A percentile compares a stretch with the other conserved stretches of the same genome.
These are phyloP conservation scores for Diplodia mutila DNA, from an alignment of 2,329 filamentous ascomycete genomes.

Conservation along the genomic window DNA sequence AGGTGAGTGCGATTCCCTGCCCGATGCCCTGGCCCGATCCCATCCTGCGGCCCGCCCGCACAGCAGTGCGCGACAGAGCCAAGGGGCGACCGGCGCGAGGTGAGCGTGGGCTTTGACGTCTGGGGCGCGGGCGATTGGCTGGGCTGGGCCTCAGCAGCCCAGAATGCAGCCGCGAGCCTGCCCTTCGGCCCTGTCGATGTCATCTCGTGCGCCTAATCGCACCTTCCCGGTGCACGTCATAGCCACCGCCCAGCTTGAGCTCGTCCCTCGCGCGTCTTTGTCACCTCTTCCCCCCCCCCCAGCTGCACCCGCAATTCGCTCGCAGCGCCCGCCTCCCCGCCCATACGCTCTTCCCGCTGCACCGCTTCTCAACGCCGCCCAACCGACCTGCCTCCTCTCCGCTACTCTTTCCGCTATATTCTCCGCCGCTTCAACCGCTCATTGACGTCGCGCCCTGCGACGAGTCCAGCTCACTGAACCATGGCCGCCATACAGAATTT, in stretches of 20 bases:
- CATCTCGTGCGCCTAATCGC: slow-evolving; percentile 21
- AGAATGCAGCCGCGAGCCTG: slow-evolving; percentile 1
- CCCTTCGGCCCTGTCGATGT: slow-evolving; percentile 12
- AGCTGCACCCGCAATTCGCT: slow-evolving; percentile 18
- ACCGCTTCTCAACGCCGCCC: slow-evolving; percentile 3
- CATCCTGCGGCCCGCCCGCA: slow-evolving; percentile 4
- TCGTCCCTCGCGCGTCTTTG: slow-evolving; percentile 21
- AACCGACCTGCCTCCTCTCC: background rate
- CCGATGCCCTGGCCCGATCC: slow-evolving; percentile 12
- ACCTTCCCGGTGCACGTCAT: slow-evolving; percentile 22
- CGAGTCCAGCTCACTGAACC: slow-evolving; percentile 32
- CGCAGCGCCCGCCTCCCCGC: slow-evolving; percentile 15
- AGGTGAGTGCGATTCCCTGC: slow-evolving; percentile 22
- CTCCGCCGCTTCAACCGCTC: background rate
- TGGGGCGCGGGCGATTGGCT: slow-evolving; percentile 17
- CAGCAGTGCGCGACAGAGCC: slow-evolving; percentile 12
- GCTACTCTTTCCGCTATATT: slow-evolving; percentile 2
- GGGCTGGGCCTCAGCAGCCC: background rate
- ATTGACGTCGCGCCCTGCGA: slow-evolving; percentile 18
- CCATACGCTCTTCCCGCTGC: slow-evolving; percentile 12
- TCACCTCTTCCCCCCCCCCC: background rate
- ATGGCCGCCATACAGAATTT: slow-evolving; percentile 87
- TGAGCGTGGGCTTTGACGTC: slow-evolving; percentile 17
- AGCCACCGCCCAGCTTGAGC: slow-evolving; percentile 7
- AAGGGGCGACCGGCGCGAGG: slow-evolving; percentile 4